Percentiles rank a stretch among this genome's conserved stretches.
These are phyloP conservation scores for Metrosideros polymorpha DNA, from an alignment of 441 rosid species.

Conservation along the genomic window DNA sequence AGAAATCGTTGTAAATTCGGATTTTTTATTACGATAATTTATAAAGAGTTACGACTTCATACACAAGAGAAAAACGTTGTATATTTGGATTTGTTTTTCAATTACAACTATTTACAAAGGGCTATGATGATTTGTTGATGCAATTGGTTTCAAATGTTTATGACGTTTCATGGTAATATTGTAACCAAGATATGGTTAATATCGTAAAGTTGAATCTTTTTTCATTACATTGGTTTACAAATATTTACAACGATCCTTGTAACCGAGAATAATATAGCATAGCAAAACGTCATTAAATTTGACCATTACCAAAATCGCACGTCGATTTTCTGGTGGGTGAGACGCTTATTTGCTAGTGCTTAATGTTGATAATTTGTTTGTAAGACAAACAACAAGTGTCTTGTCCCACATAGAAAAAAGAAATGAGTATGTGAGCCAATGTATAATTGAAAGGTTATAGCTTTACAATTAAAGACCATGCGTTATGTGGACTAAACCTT, in stretches of 20 bases:
- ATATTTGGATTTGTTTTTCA: background rate
- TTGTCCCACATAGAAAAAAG: too few relatives aligned
- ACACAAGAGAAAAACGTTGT: background rate
- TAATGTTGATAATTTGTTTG: too few relatives aligned
- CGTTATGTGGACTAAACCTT: too few relatives aligned
- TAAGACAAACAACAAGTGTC: too few relatives aligned
- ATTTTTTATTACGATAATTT: background rate
- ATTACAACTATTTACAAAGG: background rate
- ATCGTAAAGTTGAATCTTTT: background rate
- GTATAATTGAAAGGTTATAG: too few relatives aligned
- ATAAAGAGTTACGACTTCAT: background rate
- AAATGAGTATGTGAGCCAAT: too few relatives aligned
- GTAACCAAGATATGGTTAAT: background rate
- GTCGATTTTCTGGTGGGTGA: too few relatives aligned
- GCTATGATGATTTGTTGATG: fast-evolving
- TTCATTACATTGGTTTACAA: background rate
- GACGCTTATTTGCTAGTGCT: too few relatives aligned
- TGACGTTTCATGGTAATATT: too few relatives aligned
- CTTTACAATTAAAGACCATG: too few relatives aligned
- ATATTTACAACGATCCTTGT: background rate
- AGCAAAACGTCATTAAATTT: background rate
- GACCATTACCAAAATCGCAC: too few relatives aligned
- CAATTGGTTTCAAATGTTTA: fast-evolving
- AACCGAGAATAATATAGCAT: background rate
- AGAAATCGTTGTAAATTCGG: background rate